Evolutionary conservation across 495 filamentous ascomycete genomes (phyloP), one percentile per base, ranked within the genome.

Genomic region (Thermothielavioides terrestris): DNA sequence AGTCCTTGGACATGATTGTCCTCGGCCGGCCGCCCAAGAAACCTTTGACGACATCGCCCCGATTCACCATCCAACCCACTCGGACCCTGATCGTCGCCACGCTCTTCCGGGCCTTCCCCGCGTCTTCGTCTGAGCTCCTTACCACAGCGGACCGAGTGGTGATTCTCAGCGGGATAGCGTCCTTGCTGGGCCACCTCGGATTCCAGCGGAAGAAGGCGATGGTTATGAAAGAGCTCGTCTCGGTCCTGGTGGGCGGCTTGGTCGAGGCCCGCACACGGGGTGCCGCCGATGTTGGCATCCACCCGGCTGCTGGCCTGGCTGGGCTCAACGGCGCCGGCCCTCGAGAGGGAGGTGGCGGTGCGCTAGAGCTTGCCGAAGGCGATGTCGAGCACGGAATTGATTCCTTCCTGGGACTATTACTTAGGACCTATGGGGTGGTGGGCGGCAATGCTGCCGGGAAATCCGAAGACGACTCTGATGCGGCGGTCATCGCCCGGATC

Each of bases 201-300:
- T 77, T 88, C 46, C 77, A 86, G 40, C 76, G 92, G 48, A 94
- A 94, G 64, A 94, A 94, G 62, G 89, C 84, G 2, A 78, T 96
- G 56, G 77, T 96, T 2, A 71, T 94, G 50, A 82, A 83, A 54
- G 90, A 96, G 58, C 75, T 95, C 46, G 71, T 97, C 7, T 78
- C 79, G n/a, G 79, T 86, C 26, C 72, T 95, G 49, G 85, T 92
- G 45, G 85, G 84, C 47, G 87, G 83, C 1, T 71, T 98, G 25
- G 83, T 95, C n/a, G 86, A 95, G 64, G 94, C 94, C 14, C 76
- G 92, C 32, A 95, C 94, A 46, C 76, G 88, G 46, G 89, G 89
- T 27, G 94, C 92, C 45, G 92, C 94, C 17, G 92, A 96, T 56
- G 84, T 91, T 49, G 92, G 94, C 4, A 84, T 98, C 37, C 92